Evolutionary conservation across 2,329 filamentous ascomycete species (phyloP), one percentile per base, ranked within the genome.

Genomic region (Talaromyces sp.): DNA sequence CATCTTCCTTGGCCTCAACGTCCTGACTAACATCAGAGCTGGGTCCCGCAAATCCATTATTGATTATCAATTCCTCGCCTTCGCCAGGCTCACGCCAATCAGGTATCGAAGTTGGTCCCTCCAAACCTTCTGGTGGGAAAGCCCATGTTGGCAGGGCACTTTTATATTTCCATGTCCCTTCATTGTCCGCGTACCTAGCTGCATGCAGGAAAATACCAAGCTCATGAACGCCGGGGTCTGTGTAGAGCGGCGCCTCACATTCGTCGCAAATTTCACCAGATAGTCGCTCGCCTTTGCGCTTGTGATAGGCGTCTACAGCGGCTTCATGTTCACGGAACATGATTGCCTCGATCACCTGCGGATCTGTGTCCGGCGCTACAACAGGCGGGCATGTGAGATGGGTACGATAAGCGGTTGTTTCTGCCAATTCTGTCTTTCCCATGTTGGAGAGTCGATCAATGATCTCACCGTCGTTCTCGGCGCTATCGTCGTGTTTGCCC

Each of bases 151-250:
- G 95, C 74, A 97, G 82, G 27, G 88, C 86, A 69, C 93, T 97
- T 73, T 89, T 87, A 76, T 97, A 98, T 62, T 88, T 88, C 95
- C 95, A 99, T 62, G 83, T 83, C 3, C 93, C 94, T 31, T 88
- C 87, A 31, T 88, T 86, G 75, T 94, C 93, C 70, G 94, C 89
- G 76, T 99, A 99, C 54, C 91, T 88, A 67, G 93, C 87, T 65
- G 94, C 96, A 80, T 99, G 95, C 67, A 99, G 83, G 85, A 94
- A 99, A 47, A 99, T 90, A 0, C 91, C 92, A 56, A 99, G 83
- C 81, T 99, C 95, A 72, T 98, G 93, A 48, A 84, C 79, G 0
- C 93, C 93, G 0, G 95, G 95, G 74, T 99, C 95, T 16, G 91
- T 96, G 78, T 98, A 99, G 50, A 99, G 82, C 24, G 92, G 90